Base-by-base conservation (phyloP, 2,329 filamentous ascomycete genomes). In the Fusarium tanahbumbuense region DNA sequence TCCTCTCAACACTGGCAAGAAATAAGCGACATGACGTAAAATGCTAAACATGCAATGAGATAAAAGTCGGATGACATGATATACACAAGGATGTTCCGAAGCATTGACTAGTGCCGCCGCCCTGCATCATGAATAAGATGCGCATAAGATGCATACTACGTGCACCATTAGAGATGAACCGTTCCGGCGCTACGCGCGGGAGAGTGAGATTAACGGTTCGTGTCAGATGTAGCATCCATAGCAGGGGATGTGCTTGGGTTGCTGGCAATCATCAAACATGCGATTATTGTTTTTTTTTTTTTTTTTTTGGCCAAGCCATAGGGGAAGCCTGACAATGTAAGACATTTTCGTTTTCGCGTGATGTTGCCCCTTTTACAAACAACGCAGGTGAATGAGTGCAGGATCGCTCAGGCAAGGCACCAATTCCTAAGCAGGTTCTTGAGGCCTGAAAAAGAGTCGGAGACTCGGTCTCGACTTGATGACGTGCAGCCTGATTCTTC, bases 1-100 rank as follows among this genome's bases (percentile, higher is more conserved):
- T 77, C 84, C 87, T n/a, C 80, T 90, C 63, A 91, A 91, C 80
- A 85, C 83, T n/a, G 85, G 86, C 27, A 84, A 79, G 65, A 76
- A 76, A 65, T 80, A 67, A 76, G n/a, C 23, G 23, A 32, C 37
- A 56, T 55, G 27, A 34, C 57, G 23, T 34, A 25, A 30, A 23
- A 49, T 45, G 23, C 32, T 44, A 27, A 48, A 25, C 13, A 25
- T 34, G 32, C 40, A 30, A 53, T 57, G 53, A 30, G 15, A 42
- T 41, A 60, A 48, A 55, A 52, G 42, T 32, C 20, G 20, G 32
- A 55, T 25, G 18, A 41, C 16, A 37, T 53, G 23, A 53, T 53
- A 53, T 47, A 64, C 41, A 32, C 53, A 56, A 18, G 57, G 45
- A 57, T 37, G 18, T 27, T 40, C 28, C 22, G n/a, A 32, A 57